Percentiles rank a stretch among this genome's conserved stretches.
phyloP scores from a whole-genome alignment of 2,329 filamentous ascomycete genomes.

The Lojkania enalia region DNA sequence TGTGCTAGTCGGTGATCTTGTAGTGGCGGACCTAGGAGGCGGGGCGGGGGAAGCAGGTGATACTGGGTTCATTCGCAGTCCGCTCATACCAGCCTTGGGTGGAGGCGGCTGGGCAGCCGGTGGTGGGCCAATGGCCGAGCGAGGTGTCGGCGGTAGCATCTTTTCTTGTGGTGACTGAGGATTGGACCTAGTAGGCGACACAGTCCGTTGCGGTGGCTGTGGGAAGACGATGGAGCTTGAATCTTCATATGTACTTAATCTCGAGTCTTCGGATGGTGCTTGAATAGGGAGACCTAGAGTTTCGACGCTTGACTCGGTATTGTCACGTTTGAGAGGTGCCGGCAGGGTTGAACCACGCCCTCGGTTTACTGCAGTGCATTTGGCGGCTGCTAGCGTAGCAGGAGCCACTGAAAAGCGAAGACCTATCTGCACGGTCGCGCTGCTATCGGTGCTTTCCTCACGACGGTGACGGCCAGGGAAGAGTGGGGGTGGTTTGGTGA shows the following conservation, averaged over 20 bases:
- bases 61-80: slow-evolving; percentile 42
- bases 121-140: slow-evolving; percentile 12
- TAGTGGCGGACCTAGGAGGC: slow-evolving; percentile 5
- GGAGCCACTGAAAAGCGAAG: slow-evolving; percentile 63
- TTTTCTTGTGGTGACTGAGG: slow-evolving; percentile 40
- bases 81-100: slow-evolving; percentile 23
- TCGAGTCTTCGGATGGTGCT: slow-evolving; percentile 21
- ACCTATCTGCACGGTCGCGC: slow-evolving; percentile 72
- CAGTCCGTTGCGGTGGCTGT: slow-evolving; percentile 17
- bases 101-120: slow-evolving; percentile 14
- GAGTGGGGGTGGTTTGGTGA: slow-evolving; percentile 46
- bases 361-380: slow-evolving; percentile 28
- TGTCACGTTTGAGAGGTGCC: slow-evolving; percentile 25
- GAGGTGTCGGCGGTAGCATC: slow-evolving; percentile 36
- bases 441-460: slow-evolving; percentile 65
- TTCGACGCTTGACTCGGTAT: slow-evolving; percentile 30
- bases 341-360: slow-evolving; percentile 7
- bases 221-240: slow-evolving; percentile 27
- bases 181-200: slow-evolving; percentile 24
- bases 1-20: slow-evolving; percentile 9
- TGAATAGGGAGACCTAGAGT: slow-evolving; percentile 39
- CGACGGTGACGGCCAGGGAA: slow-evolving; percentile 51
- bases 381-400: slow-evolving; percentile 40
- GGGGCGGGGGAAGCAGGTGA: slow-evolving; percentile 31
- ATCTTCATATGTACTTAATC: slow-evolving; percentile 12